These are phyloP conservation scores for Eucalyptus rudis DNA, from an alignment of 345 rosid species.

Conservation along the genomic window DNA sequence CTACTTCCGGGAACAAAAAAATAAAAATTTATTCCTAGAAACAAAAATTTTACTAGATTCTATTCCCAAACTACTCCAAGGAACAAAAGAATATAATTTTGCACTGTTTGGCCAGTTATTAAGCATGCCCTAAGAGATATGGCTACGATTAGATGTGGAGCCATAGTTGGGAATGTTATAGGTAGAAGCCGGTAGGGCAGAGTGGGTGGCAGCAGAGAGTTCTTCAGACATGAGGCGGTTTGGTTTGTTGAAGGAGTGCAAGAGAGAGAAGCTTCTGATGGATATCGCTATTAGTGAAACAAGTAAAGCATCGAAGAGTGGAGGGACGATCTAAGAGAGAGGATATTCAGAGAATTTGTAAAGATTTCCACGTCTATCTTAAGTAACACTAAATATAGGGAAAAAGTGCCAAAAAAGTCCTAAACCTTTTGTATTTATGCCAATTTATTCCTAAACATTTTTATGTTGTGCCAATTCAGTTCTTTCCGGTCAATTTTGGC, in stretches of 20 bases:
- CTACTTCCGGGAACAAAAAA: too few species aligned
- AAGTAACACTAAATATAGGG: background rate
- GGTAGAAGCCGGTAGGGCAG: background rate
- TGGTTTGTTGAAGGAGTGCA: background rate
- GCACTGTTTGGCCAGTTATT: too few species aligned
- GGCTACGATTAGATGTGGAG: background rate
- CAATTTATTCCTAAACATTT: too few species aligned
- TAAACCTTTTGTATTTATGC: too few species aligned
- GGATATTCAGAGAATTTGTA: background rate
- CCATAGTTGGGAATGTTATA: background rate
- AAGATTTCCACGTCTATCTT: background rate
- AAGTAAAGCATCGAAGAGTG: background rate
- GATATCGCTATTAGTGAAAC: background rate
- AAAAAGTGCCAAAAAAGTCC: too few species aligned
- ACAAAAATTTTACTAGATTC: too few species aligned
- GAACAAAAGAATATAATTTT: too few species aligned
- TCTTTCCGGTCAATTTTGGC: too few species aligned
- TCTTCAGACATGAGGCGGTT: background rate
- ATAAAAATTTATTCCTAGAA: fast-evolving
- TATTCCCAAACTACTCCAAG: too few species aligned
- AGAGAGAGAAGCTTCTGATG: background rate
- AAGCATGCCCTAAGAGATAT: too few species aligned
- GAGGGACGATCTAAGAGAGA: background rate
- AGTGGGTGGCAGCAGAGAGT: background rate
- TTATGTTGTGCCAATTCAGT: too few species aligned